Conservation (phyloP, 2,329 filamentous ascomycete species). For the Trichoderma sp. region DNA sequence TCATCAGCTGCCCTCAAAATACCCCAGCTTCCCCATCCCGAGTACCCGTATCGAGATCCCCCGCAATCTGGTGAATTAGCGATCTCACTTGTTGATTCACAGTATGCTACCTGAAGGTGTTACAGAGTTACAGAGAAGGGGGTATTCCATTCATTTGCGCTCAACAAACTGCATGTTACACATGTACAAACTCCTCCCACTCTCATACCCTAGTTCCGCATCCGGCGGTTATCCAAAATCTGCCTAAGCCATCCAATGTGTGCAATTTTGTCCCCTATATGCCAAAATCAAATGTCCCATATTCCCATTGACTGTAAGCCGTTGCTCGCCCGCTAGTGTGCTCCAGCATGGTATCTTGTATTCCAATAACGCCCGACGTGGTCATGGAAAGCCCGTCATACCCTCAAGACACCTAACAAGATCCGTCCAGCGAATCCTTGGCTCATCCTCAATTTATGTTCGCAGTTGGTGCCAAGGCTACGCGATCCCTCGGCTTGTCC, state of each 20-base stretch:
- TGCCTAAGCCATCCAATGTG: not conserved
- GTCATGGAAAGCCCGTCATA: not conserved
- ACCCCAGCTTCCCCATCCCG: not conserved
- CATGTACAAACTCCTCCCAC: not conserved
- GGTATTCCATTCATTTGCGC: not conserved
- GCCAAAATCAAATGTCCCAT: not conserved
- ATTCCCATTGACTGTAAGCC: not conserved
- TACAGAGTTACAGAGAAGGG: not conserved
- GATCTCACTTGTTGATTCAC: not conserved
- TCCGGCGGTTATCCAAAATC: not conserved
- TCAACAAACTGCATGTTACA: not conserved
- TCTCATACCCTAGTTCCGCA: not conserved
- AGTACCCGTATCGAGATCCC: not conserved
- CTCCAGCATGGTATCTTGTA: conserved; percentile 1
- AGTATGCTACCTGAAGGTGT: not conserved
- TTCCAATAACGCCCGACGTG: conserved; percentile 1
- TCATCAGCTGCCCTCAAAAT: not conserved
- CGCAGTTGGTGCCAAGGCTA: conserved; percentile 36
- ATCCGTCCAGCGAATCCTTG: not conserved
- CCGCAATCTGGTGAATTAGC: not conserved
- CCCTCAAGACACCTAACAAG: not conserved
- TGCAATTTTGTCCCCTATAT: not conserved
- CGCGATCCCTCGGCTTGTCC: conserved; percentile 55
- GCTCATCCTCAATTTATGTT: conserved; percentile 23
- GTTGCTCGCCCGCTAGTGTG: not conserved